Conservation (phyloP, 1,284 basidiomycete species). For the Athelia psychrophila region DNA sequence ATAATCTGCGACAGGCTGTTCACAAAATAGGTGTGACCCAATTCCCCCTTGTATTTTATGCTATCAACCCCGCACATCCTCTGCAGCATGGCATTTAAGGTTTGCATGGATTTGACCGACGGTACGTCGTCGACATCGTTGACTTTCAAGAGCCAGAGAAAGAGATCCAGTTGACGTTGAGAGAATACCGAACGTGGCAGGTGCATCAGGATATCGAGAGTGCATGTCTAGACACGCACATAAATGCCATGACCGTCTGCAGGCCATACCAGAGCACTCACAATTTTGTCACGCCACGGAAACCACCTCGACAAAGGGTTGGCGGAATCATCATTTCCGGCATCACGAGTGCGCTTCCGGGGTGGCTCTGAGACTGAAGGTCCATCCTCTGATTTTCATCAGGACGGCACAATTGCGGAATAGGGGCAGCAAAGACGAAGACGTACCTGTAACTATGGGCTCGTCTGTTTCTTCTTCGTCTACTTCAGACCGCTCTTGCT, state of each 20-base stretch:
- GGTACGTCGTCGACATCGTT: slow-evolving; percentile 28
- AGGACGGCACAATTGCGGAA: neutral
- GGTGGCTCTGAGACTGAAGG: neutral
- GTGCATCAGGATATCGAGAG: slow-evolving; percentile 31
- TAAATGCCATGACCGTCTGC: too few species aligned
- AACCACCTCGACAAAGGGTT: slow-evolving; percentile 8
- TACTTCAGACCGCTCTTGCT: neutral
- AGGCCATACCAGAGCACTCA: neutral
- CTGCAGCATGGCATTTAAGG: slow-evolving; percentile 21
- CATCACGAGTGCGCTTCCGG: slow-evolving; percentile 2
- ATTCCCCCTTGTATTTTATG: slow-evolving; percentile 23
- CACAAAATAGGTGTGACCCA: slow-evolving; percentile 31
- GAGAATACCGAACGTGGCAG: slow-evolving; percentile 33
- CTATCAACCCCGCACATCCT: slow-evolving; percentile 27
- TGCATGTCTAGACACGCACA: slow-evolving; percentile 24
- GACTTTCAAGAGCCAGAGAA: slow-evolving; percentile 27
- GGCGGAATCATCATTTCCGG: slow-evolving; percentile 9
- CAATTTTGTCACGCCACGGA: slow-evolving; percentile 4
- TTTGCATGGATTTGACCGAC: slow-evolving; percentile 20
- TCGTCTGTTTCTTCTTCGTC: neutral
- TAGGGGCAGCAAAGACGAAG: neutral
- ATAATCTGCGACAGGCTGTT: slow-evolving; percentile 28
- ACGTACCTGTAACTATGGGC: neutral
- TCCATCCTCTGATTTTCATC: neutral
- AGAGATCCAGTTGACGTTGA: slow-evolving; percentile 25